Evolutionary conservation across 2,329 filamentous ascomycete genomes (phyloP), one percentile per base, ranked within the genome.

Genomic region (Pseudogymnoascus sp.): DNA sequence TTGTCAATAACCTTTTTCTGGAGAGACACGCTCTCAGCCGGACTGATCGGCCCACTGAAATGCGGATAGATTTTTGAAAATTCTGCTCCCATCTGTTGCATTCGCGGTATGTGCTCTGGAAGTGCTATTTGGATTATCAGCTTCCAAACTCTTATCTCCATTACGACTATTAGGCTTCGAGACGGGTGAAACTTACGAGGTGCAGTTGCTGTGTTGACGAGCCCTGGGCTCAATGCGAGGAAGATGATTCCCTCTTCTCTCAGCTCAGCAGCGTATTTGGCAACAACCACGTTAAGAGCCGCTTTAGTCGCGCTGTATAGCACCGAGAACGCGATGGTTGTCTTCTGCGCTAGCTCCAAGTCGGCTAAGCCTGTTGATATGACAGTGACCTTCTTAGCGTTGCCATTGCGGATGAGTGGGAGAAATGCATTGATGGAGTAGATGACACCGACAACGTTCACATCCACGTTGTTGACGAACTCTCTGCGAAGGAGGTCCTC

Each of bases 401-500:
- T 68, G 4, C 83, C 79, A 53, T 81, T 79, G 1, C 76, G 72
- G 33, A 87, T 72, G 0, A 85, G 75, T 0, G 84, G 82, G 0
- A 82, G 53, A 68, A 83, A 84, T 1, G 79, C 67, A 66, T 81
- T 81, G 70, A 82, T 78, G 0, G 83, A 75, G 65, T 84, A 77
- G 62, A 86, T 73, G 60, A 81, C 78, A 44, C 77, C 81, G 7
- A 83, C 42, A 6, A 81, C 79, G 64, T 86, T 86, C 66, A 75
- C 73, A 2, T 79, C 70, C 66, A 81, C 78, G 1, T 65, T 47
- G 5, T 71, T 35, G 2, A 66, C 26, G 4, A 79, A 63, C 1
- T 74, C 72, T 6, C 74, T 64, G 1, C 76, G 74, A n/a, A 81
- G 66, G 6, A 47, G 21, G 6, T 63, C 62, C 16, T 59, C 64